Conservation (phyloP, 1,284 basidiomycete species). For the Boletellus dicymbophilus region DNA sequence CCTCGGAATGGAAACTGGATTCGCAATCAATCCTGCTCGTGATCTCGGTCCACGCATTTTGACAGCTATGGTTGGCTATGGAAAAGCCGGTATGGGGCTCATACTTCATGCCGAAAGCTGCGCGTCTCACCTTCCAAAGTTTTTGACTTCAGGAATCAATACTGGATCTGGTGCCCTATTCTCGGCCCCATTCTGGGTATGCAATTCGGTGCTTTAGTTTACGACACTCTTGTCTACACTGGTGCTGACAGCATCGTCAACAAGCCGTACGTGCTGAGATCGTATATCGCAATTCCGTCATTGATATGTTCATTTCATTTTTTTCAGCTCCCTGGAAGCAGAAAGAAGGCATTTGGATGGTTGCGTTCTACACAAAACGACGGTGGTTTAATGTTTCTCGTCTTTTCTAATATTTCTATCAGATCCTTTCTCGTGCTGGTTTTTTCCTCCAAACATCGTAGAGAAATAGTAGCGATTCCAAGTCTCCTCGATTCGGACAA, state of each 20-base stretch:
- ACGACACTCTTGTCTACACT: constrained; percentile 54
- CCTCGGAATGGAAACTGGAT: constrained; percentile 64
- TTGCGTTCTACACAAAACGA: constrained; percentile 7
- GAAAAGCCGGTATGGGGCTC: constrained; percentile 38
- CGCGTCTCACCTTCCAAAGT: constrained; percentile 29
- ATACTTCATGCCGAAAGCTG: neutral
- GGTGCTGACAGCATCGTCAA: constrained; percentile 57
- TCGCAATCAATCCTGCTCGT: constrained; percentile 64
- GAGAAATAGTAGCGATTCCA: too few relatives aligned
- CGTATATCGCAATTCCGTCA: neutral
- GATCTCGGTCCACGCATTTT: constrained; percentile 64
- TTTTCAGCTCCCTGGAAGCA: constrained; percentile 12
- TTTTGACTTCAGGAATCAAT: constrained; percentile 56
- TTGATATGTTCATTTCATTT: neutral
- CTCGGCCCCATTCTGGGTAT: constrained; percentile 61
- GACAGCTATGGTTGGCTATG: constrained; percentile 63
- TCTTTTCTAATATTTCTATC: too few relatives aligned
- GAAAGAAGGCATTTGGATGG: constrained; percentile 17
- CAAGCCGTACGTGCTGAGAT: constrained; percentile 41
- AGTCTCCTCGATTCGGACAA: too few relatives aligned
- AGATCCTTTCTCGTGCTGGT: too few relatives aligned
- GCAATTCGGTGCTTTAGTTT: constrained; percentile 50
- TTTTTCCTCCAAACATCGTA: too few relatives aligned
- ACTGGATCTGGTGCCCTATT: constrained; percentile 77
- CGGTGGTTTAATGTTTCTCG: too few relatives aligned